phyloP scores from a whole-genome alignment of 805 yeast genomes.

The Ogataea pini region DNA sequence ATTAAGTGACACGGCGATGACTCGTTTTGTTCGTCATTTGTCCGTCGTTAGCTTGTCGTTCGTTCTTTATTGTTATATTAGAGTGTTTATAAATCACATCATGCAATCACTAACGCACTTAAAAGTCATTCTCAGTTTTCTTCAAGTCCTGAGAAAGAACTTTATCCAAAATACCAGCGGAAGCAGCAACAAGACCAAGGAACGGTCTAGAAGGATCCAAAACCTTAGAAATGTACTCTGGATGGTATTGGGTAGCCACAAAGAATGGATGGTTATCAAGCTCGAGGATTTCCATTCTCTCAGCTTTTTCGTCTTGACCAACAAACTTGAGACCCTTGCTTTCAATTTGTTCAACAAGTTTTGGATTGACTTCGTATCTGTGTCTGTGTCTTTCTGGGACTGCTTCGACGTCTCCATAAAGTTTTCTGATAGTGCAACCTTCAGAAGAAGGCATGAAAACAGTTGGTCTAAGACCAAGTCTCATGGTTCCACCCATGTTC shows the following conservation, averaged over 20 bases:
- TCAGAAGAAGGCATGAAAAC: constrained; percentile 69
- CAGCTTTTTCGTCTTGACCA: constrained; percentile 87
- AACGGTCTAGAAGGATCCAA: constrained; percentile 96
- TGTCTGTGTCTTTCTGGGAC: constrained; percentile 97
- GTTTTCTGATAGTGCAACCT: constrained; percentile 61
- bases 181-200: constrained; percentile 93
- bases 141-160: constrained; percentile 47
- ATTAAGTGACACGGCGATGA: too few relatives aligned
- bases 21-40: not conserved
- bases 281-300: constrained; percentile 94
- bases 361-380: constrained; percentile 95
- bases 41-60: not conserved
- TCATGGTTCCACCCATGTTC: constrained; percentile 98
- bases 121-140: constrained; percentile 35
- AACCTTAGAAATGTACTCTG: constrained; percentile 95
- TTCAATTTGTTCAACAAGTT: constrained; percentile 69
- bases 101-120: constrained; percentile 1
- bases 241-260: constrained; percentile 97
- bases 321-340: constrained; percentile 79
- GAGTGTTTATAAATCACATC: not conserved
- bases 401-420: constrained; percentile 69
- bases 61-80: not conserved
- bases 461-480: constrained; percentile 93
- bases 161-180: constrained; percentile 77
- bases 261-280: constrained; percentile 83